Evolutionary conservation across 202 grass and related monocot genomes (phyloP).

Genomic region (Zoysia matrella): DNA sequence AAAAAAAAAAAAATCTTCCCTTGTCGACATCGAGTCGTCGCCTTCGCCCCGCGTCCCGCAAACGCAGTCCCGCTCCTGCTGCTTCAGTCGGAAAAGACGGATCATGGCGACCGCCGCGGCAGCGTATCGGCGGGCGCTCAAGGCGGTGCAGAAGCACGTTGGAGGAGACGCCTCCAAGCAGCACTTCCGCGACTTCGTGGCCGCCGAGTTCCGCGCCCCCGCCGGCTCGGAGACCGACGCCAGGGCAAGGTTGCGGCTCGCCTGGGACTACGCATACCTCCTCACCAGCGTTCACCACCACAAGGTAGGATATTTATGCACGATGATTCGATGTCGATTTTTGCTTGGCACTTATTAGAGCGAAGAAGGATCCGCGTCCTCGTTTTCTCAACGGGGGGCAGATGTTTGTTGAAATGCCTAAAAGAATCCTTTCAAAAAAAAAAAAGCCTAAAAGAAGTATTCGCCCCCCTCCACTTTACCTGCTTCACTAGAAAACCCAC

Average conservation of each 20-base stretch:
- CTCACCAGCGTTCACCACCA: conserved; percentile 80
- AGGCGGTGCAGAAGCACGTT: conserved; percentile 76
- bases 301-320: conserved; percentile 47
- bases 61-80: too few relatives aligned
- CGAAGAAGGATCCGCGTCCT: background rate
- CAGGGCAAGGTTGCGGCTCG: conserved; percentile 61
- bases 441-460: background rate
- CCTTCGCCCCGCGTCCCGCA: too few relatives aligned
- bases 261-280: conserved; percentile 69
- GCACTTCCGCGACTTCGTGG: conserved; percentile 69
- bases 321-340: background rate
- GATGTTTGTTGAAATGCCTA: conserved; percentile 35
- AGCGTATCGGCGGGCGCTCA: conserved; percentile 67
- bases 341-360: background rate
- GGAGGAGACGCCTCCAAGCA: conserved; percentile 49
- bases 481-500: background rate
- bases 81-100: background rate
- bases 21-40: too few relatives aligned
- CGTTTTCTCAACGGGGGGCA: background rate
- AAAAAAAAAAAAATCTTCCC: too few relatives aligned
- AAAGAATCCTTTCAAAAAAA: too few relatives aligned
- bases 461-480: background rate
- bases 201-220: conserved; percentile 69
- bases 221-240: conserved; percentile 43
- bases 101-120: conserved; percentile 44